A percentile compares a stretch with the other conserved stretches of the same genome.
These are phyloP conservation scores for Sarocladiaceae sp. DNA, from an alignment of 2,329 filamentous ascomycete genomes.

Conservation along the genomic window DNA sequence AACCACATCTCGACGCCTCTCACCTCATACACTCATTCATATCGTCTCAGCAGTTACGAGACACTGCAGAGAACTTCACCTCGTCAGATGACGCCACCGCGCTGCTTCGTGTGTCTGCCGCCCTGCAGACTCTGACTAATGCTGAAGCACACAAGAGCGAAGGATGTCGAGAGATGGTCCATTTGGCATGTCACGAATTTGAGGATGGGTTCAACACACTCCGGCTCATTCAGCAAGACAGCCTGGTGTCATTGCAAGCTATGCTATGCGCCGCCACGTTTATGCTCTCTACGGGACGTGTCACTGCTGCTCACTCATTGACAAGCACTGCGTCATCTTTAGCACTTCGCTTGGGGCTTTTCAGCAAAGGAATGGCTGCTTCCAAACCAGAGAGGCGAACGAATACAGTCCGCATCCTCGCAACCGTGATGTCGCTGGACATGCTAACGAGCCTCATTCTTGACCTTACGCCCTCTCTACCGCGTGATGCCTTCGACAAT, in stretches of 20 bases:
- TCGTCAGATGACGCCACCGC: too few species aligned
- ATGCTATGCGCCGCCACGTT: conserved; percentile 1
- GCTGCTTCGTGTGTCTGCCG: too few species aligned
- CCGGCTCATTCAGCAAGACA: not conserved
- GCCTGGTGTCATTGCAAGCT: not conserved
- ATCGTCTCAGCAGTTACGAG: too few species aligned
- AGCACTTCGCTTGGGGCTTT: conserved; percentile 9
- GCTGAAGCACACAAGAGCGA: too few species aligned
- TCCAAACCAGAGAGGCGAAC: not conserved
- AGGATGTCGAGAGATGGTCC: too few species aligned
- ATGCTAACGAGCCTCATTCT: conserved; percentile 7
- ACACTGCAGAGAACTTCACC: too few species aligned
- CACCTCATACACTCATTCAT: too few species aligned
- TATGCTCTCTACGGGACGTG: not conserved
- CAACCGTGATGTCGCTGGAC: conserved; percentile 1
- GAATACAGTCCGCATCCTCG: not conserved
- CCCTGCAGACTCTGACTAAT: too few species aligned
- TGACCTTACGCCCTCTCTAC: conserved; percentile 4
- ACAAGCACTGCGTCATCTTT: conserved; percentile 8
- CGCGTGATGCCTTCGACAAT: not conserved
- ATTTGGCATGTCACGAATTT: not conserved
- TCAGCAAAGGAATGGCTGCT: not conserved
- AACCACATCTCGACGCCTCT: too few species aligned
- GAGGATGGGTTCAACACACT: not conserved
- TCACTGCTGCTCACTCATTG: conserved; percentile 2